Evolutionary conservation across 371 early-diverging fungal genomes (phyloP).

Genomic region (Capniomyces stellatus): DNA sequence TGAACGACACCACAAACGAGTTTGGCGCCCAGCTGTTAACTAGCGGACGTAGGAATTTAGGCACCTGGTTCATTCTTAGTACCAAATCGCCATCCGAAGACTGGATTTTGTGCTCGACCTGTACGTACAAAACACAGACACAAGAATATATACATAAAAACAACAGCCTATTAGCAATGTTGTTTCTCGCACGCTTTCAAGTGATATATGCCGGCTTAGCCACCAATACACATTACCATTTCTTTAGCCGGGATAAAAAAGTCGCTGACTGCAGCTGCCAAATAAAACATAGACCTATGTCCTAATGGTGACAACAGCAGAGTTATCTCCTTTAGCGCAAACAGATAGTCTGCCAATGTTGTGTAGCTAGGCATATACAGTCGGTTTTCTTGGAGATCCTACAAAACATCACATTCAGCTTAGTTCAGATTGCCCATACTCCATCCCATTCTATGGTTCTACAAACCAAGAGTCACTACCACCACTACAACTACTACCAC

Average conservation of each 20-base stretch:
- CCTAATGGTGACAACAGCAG: conserved; percentile 42
- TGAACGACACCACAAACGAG: conserved; percentile 88
- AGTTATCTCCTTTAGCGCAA: conserved; percentile 59
- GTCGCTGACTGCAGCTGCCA: conserved; percentile 96
- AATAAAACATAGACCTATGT: conserved; percentile 69
- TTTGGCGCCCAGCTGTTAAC: conserved; percentile 77
- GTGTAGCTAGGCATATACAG: conserved; percentile 71
- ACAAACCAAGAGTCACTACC: too few relatives aligned
- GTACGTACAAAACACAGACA: too few relatives aligned
- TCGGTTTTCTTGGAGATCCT: conserved; percentile 16
- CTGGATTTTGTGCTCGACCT: conserved; percentile 85
- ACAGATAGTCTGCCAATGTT: conserved; percentile 84
- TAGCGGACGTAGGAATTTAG: conserved; percentile 83
- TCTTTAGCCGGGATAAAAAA: conserved; percentile 82
- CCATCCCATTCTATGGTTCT: too few relatives aligned
- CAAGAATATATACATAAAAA: too few relatives aligned
- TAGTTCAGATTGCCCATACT: too few relatives aligned
- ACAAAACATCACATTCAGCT: too few relatives aligned
- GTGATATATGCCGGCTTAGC: too few relatives aligned
- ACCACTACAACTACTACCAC: too few relatives aligned
- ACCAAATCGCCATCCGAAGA: conserved; percentile 67
- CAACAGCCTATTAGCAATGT: too few relatives aligned
- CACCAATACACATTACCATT: conserved; percentile 32
- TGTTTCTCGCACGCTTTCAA: too few relatives aligned
- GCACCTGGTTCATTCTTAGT: conserved; percentile 82